Conservation (phyloP, 805 yeast genomes). For the Candida germanica region DNA sequence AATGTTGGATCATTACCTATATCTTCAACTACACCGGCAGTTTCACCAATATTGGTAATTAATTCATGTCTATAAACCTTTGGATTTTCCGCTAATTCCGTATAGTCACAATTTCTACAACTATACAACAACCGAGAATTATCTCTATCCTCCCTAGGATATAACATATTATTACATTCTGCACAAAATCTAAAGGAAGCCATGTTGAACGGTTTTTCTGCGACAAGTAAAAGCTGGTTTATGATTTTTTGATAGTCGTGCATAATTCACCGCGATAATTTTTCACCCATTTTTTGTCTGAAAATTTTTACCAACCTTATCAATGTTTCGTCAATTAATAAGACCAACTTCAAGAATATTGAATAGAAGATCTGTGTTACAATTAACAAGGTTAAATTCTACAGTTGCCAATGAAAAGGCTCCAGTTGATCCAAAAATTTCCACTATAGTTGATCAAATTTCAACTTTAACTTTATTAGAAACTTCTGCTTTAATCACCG, state of each 20-base stretch:
- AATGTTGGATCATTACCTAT: conserved; percentile 96
- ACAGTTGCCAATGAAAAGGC: conserved; percentile 39
- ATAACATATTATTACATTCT: conserved; percentile 97
- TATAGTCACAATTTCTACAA: conserved; percentile 92
- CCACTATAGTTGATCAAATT: conserved; percentile 84
- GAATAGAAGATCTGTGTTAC: conserved; percentile 19
- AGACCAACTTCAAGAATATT: conserved; percentile 36
- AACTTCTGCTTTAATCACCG: conserved; percentile 82
- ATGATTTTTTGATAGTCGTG: conserved; percentile 3
- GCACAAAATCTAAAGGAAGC: conserved; percentile 95
- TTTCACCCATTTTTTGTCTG: conserved; percentile 5
- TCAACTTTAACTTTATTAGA: conserved; percentile 88
- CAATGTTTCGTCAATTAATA: conserved; percentile 35
- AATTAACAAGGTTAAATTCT: conserved; percentile 45
- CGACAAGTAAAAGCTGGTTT: not conserved
- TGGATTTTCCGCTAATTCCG: conserved; percentile 85
- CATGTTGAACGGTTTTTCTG: conserved; percentile 43
- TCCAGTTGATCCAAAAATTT: conserved; percentile 83
- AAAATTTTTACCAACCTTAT: conserved; percentile 5
- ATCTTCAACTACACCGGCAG: conserved; percentile 96
- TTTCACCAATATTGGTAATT: conserved; percentile 86
- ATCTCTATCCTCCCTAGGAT: conserved; percentile 92
- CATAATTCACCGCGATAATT: conserved; percentile 1
- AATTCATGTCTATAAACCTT: conserved; percentile 90
- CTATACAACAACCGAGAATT: conserved; percentile 74